Conservation (phyloP, 768 basidiomycete genomes). For the Rhodotorula diobovata region DNA sequence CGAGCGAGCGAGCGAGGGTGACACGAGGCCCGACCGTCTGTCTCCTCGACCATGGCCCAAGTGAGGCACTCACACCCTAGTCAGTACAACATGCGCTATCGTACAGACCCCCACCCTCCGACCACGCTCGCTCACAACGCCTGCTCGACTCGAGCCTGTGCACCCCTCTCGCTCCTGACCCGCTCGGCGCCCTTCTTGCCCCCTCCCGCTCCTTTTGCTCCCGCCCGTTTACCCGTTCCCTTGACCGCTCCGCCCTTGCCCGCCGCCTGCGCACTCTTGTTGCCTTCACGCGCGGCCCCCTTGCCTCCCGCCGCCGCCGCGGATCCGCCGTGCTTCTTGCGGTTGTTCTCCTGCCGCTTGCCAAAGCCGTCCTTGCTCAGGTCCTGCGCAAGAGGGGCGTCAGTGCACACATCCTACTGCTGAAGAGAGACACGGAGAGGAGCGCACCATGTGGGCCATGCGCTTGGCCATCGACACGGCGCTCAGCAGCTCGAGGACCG, state of each 20-base stretch:
- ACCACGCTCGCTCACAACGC: no score
- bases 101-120: no score
- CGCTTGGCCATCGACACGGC: constrained; percentile 87
- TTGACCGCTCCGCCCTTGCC: constrained; percentile 13
- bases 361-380: constrained; percentile 86
- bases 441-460: constrained; percentile 80
- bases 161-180: background rate
- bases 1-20: no score
- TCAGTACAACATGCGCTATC: no score
- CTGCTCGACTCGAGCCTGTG: background rate
- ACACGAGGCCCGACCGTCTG: no score
- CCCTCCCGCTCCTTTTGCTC: background rate
- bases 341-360: constrained; percentile 75
- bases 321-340: constrained; percentile 38
- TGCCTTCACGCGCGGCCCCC: background rate
- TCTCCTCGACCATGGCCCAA: no score
- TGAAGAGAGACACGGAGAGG: constrained; percentile 42
- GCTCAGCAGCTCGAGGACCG: constrained; percentile 79
- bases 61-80: no score
- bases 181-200: constrained; percentile 2
- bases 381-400: constrained; percentile 40
- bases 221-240: background rate
- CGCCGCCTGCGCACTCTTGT: constrained; percentile 11
- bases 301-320: no score
- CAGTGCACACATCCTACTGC: constrained; percentile 45